phyloP scores from a whole-genome alignment of 2,329 filamentous ascomycete species.

The Periconia macrospinosa region DNA sequence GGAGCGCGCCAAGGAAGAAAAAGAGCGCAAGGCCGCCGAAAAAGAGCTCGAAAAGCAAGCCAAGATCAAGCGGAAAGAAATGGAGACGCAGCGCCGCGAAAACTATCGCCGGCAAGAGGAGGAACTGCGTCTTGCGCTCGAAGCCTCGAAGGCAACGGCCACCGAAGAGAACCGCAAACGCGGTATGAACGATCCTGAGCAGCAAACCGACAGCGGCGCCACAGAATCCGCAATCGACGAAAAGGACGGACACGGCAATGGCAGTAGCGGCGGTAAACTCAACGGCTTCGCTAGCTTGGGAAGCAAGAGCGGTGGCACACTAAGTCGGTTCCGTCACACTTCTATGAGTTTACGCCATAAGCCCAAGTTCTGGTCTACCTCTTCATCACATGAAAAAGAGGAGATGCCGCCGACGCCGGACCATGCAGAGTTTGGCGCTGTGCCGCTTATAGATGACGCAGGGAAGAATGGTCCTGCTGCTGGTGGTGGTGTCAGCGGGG shows the following conservation, averaged over 20 bases:
- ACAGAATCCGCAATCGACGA: conserved; percentile 3
- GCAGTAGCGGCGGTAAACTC: conserved; percentile 3
- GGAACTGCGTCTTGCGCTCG: conserved; percentile 65
- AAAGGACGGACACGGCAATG: neutral
- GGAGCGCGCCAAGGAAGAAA: conserved; percentile 68
- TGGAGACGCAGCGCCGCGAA: conserved; percentile 57
- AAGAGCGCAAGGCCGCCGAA: conserved; percentile 60
- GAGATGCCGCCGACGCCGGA: conserved; percentile 21
- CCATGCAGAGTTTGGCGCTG: neutral
- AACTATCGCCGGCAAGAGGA: conserved; percentile 62
- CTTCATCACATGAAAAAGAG: conserved; percentile 24
- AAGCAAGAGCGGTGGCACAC: conserved; percentile 29
- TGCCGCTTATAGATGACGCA: no score
- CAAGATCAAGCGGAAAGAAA: conserved; percentile 53
- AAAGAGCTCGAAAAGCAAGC: conserved; percentile 54
- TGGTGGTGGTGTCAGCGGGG: no score
- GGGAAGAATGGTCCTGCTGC: no score
- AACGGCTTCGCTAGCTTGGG: conserved; percentile 35
- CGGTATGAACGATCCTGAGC: conserved; percentile 1
- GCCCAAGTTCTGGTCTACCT: conserved; percentile 66
- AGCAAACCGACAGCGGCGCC: conserved; percentile 5
- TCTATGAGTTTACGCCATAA: conserved; percentile 80
- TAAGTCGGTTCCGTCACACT: conserved; percentile 69
- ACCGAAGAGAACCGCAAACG: conserved; percentile 45
- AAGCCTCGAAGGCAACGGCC: conserved; percentile 66